A percentile compares a stretch with the other conserved stretches of the same genome.
Conservation (phyloP, 306 rosid genomes). For the Lithocarpus polystachyus region DNA sequence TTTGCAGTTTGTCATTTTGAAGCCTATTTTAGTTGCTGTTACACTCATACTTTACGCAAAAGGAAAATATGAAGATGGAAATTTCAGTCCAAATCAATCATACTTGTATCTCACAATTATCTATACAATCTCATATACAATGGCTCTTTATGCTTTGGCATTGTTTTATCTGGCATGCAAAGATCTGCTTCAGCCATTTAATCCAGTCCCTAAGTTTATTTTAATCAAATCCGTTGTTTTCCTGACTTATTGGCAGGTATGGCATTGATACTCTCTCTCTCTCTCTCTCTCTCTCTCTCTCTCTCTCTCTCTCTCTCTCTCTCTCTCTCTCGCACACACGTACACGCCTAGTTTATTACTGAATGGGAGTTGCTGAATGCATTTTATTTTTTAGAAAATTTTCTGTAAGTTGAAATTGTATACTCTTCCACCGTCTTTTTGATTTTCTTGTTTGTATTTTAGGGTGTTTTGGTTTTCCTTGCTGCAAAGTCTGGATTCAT, state of each 20-base stretch:
- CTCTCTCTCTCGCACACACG: rapidly evolving
- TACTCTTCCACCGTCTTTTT: conserved; percentile 4
- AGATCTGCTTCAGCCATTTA: conserved; percentile 97
- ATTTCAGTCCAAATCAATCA: conserved; percentile 80
- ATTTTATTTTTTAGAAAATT: conserved; percentile 6
- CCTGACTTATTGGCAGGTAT: conserved; percentile 99
- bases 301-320: neutral
- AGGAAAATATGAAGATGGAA: conserved; percentile 89
- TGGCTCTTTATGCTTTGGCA: conserved; percentile 87
- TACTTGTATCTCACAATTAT: conserved; percentile 93
- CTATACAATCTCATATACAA: conserved; percentile 81
- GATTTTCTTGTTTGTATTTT: conserved; percentile 25
- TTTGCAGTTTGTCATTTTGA: conserved; percentile 94
- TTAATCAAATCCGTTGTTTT: conserved; percentile 93
- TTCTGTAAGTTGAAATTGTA: neutral
- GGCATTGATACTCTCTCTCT: neutral
- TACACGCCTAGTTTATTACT: neutral
- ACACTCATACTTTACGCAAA: conserved; percentile 84
- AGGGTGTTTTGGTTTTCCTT: conserved; percentile 98
- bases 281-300: neutral
- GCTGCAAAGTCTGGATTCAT: conserved; percentile 87
- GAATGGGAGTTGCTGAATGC: conserved; percentile 8
- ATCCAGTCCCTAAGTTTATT: conserved; percentile 93
- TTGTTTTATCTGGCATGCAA: conserved; percentile 93
- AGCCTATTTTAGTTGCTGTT: conserved; percentile 80